Base-by-base conservation (phyloP, 2,329 filamentous ascomycete genomes). In the Sporothrix schenckii region DNA sequence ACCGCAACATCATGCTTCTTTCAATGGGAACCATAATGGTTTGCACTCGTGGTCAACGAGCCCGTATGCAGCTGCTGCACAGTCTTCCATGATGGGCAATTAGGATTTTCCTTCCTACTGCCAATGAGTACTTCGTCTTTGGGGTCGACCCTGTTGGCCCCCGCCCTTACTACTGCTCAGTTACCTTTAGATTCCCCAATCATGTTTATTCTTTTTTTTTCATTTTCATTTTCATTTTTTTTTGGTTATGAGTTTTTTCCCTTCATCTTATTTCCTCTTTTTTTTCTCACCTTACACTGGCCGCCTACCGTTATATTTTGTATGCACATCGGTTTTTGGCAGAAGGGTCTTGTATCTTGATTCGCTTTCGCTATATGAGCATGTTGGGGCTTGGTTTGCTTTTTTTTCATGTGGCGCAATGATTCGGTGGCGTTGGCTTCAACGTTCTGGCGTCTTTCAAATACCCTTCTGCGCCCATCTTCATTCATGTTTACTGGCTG, bases 351-450 rank as follows among this genome's bases (percentile, higher is more conserved):
- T 53, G 7, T 21, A 14, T n/a, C 14, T 49, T 58, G 13, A 19
- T 58, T 30, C 49, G 3, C 21, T 61, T 50, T 50, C 58, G 16
- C 24, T 24, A 14, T 41, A 41, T 24, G 30, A 30, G 41, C 61
- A 60, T 60, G 41, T 14, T 60, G 16, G 27, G 53, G 53, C 53
- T 30, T 16, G 10, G 4, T n/a, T 58, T 39, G 7, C 30, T 47
- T 14, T 21, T 34, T 52, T 27, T n/a, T 39, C n/a, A 41, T 39
- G n/a, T 67, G 65, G 34, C 50, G 65, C 50, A 67, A 52, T 30
- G 47, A 34, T 67, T 41, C n/a, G 65, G 30, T 30, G 50, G 65
- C 63, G 24, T 66, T 52, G 30, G 47, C n/a, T 61, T 24, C 47
- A 52, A 66, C 63, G 47, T 66, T 34, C 7, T 39, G 44, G 47